Conservation (phyloP, 2,329 filamentous ascomycete genomes). For the Verticillium klebahnii region DNA sequence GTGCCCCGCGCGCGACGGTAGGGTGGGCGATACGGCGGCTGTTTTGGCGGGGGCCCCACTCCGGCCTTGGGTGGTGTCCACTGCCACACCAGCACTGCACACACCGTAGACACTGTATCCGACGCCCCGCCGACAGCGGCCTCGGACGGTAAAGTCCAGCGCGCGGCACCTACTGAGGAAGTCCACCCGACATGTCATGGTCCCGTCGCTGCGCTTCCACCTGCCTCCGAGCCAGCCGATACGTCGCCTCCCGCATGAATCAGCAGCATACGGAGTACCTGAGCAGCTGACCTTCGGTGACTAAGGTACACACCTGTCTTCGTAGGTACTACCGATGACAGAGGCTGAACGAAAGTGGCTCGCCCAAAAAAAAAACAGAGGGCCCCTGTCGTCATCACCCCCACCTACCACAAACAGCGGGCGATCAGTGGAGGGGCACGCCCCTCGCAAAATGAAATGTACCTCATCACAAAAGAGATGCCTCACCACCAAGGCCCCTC, state of each 20-base stretch:
- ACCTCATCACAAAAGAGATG: not conserved
- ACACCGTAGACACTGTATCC: not conserved
- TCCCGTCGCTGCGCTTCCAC: not conserved
- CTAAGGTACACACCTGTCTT: too few relatives aligned
- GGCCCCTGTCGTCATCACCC: not conserved
- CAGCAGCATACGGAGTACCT: not conserved
- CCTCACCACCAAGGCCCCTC: not conserved
- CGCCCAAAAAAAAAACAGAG: not conserved
- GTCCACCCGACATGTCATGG: too few relatives aligned
- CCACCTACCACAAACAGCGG: not conserved
- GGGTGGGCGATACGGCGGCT: not conserved
- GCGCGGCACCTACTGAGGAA: not conserved
- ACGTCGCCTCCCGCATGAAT: not conserved
- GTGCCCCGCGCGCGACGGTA: not conserved
- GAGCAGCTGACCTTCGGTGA: too few relatives aligned
- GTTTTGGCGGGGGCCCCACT: not conserved
- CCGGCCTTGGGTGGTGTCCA: not conserved
- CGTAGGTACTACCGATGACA: too few relatives aligned
- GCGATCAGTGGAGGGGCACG: not conserved
- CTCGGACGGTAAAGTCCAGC: not conserved
- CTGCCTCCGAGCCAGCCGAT: not conserved
- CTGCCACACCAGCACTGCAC: too few relatives aligned
- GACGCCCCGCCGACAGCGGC: not conserved
- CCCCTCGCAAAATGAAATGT: not conserved
- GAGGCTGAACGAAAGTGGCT: not conserved